These are phyloP conservation scores for Suillus discolor DNA, from an alignment of 768 basidiomycete genomes.

Conservation along the genomic window DNA sequence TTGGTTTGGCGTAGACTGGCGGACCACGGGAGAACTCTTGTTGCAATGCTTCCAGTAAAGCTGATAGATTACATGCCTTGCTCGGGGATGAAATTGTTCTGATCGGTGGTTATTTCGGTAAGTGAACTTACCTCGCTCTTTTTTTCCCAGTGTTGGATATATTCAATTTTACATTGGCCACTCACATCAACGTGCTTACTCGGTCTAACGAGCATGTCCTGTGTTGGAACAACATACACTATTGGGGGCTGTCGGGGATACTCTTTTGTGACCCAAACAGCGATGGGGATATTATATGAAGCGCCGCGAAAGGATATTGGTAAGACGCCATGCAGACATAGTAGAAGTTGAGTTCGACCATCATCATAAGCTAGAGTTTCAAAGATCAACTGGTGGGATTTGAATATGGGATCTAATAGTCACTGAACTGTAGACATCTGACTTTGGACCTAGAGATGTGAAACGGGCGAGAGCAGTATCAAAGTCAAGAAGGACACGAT, in stretches of 20 bases:
- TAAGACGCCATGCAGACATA: slow-evolving; percentile 89
- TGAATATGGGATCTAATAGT: slow-evolving; percentile 14
- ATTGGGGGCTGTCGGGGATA: slow-evolving; percentile 86
- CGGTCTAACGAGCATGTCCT: slow-evolving; percentile 85
- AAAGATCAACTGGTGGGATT: slow-evolving; percentile 15
- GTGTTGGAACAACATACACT: slow-evolving; percentile 89
- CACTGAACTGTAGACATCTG: slow-evolving; percentile 73
- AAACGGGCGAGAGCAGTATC: slow-evolving; percentile 57
- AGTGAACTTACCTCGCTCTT: slow-evolving; percentile 74
- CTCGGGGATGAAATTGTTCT: slow-evolving; percentile 14
- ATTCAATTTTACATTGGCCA: slow-evolving; percentile 70
- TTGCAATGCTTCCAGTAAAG: slow-evolving; percentile 76
- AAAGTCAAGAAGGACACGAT: slow-evolving; percentile 65
- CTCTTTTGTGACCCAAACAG: slow-evolving; percentile 83
- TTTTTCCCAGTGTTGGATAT: slow-evolving; percentile 74
- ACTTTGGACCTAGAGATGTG: slow-evolving; percentile 69
- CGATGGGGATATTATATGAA: slow-evolving; percentile 92
- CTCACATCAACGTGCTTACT: slow-evolving; percentile 78
- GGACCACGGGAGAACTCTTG: slow-evolving; percentile 83
- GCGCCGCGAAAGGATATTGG: slow-evolving; percentile 78
- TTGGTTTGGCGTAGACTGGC: slow-evolving; percentile 88
- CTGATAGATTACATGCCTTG: slow-evolving; percentile 77
- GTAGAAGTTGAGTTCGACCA: slow-evolving; percentile 87
- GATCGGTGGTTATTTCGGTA: slow-evolving; percentile 7
- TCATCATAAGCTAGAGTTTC: slow-evolving; percentile 79